Evolutionary conservation across 441 rosid species (phyloP).

Genomic region (Euphorbia corollata): DNA sequence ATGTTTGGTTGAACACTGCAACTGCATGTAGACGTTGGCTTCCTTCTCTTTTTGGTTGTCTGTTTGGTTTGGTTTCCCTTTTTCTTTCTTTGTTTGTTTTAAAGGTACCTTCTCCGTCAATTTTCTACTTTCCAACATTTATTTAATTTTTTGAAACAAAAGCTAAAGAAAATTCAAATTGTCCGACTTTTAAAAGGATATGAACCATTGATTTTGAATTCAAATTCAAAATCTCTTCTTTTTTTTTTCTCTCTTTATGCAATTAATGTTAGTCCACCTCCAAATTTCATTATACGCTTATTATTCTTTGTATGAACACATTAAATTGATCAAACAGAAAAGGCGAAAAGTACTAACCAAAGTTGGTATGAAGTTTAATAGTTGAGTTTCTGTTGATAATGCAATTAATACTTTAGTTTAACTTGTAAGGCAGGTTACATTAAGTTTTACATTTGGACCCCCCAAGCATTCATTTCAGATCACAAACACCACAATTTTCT

Average conservation of each 20-base stretch:
- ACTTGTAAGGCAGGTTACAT: not conserved
- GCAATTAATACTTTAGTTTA: not conserved
- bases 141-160: not conserved
- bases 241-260: not conserved
- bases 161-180: conserved; percentile 2
- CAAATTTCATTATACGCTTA: not conserved
- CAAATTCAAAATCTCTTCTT: not conserved
- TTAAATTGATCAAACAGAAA: not conserved
- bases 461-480: not conserved
- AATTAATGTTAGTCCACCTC: not conserved
- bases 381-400: too few relatives aligned
- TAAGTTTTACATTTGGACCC: not conserved
- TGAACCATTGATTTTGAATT: not conserved
- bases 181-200: not conserved
- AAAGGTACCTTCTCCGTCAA: conserved; percentile 2
- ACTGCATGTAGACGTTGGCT: not conserved
- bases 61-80: not conserved
- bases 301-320: not conserved
- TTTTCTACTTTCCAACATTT: not conserved
- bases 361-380: too few relatives aligned
- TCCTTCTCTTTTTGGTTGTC: not conserved
- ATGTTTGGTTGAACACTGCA: not conserved
- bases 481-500: not conserved
- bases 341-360: not conserved
- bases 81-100: not conserved